A percentile compares a stretch with the other conserved stretches of the same genome.
These are phyloP conservation scores for Pseudocercospora macadamiae DNA, from an alignment of 2,329 filamentous ascomycete genomes.

Conservation along the genomic window DNA sequence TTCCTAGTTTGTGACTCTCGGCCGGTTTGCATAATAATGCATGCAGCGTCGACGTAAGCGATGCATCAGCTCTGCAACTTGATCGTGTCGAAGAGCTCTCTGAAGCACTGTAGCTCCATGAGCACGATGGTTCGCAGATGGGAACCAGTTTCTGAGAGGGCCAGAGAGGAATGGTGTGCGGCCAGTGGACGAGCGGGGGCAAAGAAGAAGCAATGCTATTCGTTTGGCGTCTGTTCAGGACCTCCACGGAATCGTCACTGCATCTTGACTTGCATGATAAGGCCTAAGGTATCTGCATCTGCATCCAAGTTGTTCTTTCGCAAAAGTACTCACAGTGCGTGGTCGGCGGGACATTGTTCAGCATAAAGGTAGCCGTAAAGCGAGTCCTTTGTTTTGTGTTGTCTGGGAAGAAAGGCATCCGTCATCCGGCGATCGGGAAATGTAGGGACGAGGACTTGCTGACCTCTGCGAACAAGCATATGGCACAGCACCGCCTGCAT, in stretches of 20 bases:
- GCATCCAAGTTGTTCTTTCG: too few relatives aligned
- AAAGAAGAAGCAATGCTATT: conserved; percentile 1
- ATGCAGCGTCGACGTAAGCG: conserved; percentile 4
- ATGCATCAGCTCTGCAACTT: neutral
- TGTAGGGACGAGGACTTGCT: neutral
- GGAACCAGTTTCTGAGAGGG: neutral
- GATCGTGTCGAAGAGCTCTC: neutral
- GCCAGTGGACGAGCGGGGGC: neutral
- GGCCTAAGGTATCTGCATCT: neutral
- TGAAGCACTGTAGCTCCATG: neutral
- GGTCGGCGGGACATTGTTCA: neutral
- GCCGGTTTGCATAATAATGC: neutral
- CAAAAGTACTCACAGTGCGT: too few relatives aligned
- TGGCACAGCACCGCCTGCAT: neutral
- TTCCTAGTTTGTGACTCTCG: neutral
- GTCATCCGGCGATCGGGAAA: neutral
- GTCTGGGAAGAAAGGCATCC: neutral
- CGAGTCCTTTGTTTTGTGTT: neutral
- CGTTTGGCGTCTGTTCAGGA: neutral
- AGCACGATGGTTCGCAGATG: neutral
- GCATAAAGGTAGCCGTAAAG: neutral
- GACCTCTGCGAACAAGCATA: neutral
- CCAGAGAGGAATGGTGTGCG: neutral
- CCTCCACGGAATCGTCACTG: neutral
- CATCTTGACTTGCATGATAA: neutral